Percentiles rank a stretch among this genome's conserved stretches.
Conservation (phyloP, 805 yeast genomes). For the Candida suzukii region DNA sequence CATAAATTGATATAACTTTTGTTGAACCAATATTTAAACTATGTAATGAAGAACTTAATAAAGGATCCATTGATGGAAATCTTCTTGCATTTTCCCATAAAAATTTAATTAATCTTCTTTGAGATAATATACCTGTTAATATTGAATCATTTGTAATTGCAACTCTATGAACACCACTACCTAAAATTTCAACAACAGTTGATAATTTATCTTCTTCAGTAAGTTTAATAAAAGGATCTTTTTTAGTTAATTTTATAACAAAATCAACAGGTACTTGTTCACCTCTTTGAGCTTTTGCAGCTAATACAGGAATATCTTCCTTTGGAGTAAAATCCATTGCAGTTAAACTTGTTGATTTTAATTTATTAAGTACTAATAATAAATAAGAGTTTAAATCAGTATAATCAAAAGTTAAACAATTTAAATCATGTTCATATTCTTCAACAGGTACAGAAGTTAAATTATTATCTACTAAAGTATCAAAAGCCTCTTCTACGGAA, state of each 20-base stretch:
- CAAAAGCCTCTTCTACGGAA: conserved; percentile 86
- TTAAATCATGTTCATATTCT: conserved; percentile 44
- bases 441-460: conserved; percentile 85
- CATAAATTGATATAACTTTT: conserved; percentile 73
- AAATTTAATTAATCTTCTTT: conserved; percentile 76
- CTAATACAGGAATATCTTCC: conserved; percentile 22
- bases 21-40: conserved; percentile 69
- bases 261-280: conserved; percentile 85
- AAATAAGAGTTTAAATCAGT: conserved; percentile 84
- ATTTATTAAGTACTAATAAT: conserved; percentile 74
- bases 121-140: conserved; percentile 82
- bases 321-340: conserved; percentile 25
- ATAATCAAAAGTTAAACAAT: conserved; percentile 85
- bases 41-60: conserved; percentile 59
- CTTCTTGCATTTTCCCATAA: conserved; percentile 90
- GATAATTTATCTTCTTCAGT: conserved; percentile 62
- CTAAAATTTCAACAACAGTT: conserved; percentile 76
- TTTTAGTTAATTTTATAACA: conserved; percentile 77
- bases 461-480: conserved; percentile 60
- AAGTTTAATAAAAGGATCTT: conserved; percentile 80
- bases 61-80: conserved; percentile 73
- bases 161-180: conserved; percentile 93
- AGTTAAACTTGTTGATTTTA: conserved; percentile 31
- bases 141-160: conserved; percentile 56
- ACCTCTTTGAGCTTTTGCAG: not conserved